Percentiles rank a stretch among this genome's conserved stretches.
phyloP scores from a whole-genome alignment of 2,329 filamentous ascomycete genomes.

The Pleomassaria siparia region DNA sequence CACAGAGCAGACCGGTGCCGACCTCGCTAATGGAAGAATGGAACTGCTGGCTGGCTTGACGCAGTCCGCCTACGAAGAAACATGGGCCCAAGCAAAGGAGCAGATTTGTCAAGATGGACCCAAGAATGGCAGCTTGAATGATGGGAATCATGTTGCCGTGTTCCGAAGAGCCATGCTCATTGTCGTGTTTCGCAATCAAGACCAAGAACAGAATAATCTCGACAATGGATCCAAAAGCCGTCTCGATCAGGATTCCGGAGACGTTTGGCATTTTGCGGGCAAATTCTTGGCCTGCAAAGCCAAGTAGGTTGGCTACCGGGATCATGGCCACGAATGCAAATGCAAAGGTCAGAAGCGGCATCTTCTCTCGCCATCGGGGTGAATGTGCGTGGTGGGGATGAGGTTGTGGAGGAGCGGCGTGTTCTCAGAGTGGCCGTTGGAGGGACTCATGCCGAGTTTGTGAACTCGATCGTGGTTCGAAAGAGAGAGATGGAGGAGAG shows the following conservation, averaged over 20 bases:
- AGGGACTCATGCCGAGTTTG: conserved; percentile 13
- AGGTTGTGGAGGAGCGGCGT: conserved; percentile 34
- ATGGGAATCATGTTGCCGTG: conserved; percentile 56
- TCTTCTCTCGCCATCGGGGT: conserved; percentile 64
- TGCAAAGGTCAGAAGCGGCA: conserved; percentile 65
- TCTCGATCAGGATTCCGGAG: conserved; percentile 62
- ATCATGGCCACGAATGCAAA: conserved; percentile 76
- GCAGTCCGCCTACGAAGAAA: conserved; percentile 75
- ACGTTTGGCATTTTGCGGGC: conserved; percentile 75
- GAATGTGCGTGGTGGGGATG: conserved; percentile 36
- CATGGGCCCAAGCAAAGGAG: conserved; percentile 77
- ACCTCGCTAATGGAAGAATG: conserved; percentile 77
- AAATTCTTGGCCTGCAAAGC: conserved; percentile 71
- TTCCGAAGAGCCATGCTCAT: conserved; percentile 44
- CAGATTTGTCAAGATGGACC: conserved; percentile 79
- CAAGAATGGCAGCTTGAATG: conserved; percentile 81
- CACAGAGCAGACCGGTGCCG: conserved; percentile 73
- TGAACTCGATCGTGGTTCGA: not conserved
- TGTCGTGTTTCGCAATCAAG: conserved; percentile 57
- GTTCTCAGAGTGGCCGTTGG: conserved; percentile 24
- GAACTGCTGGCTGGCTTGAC: conserved; percentile 69
- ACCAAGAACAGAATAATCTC: conserved; percentile 82
- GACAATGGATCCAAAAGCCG: conserved; percentile 68
- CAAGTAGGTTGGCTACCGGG: conserved; percentile 72
- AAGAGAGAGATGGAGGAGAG: not conserved